Evolutionary conservation across 1,139 yeast species (phyloP).

Genomic region (Maudiozyma humilis): DNA sequence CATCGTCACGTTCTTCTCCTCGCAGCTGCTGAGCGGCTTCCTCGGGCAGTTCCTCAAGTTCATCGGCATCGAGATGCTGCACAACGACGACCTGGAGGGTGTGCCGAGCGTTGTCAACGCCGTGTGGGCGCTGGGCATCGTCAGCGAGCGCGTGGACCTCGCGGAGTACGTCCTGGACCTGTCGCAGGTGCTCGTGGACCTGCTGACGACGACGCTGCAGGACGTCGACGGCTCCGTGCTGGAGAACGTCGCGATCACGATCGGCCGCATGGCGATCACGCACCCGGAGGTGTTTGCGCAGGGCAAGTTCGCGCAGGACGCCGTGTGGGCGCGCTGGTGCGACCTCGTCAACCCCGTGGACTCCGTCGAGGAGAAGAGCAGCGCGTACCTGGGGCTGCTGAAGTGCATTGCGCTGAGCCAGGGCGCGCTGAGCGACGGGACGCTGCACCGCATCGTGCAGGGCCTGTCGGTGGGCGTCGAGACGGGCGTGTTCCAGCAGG

Average conservation of each 20-base stretch:
- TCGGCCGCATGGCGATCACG: conserved; percentile 77
- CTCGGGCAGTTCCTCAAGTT: conserved; percentile 50
- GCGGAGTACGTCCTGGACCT: conserved; percentile 56
- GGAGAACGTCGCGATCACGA: conserved; percentile 86
- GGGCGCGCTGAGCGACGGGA: conserved; percentile 16
- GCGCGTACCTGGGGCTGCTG: conserved; percentile 30
- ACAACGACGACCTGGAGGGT: conserved; percentile 34
- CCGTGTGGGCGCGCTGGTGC: conserved; percentile 27
- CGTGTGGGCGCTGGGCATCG: conserved; percentile 88
- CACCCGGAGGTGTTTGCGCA: conserved; percentile 55
- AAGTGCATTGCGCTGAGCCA: conserved; percentile 23
- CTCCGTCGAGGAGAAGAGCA: conserved; percentile 30
- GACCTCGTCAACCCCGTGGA: conserved; percentile 21
- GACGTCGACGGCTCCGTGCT: conserved; percentile 42
- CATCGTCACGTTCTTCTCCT: conserved; percentile 50
- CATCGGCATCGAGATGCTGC: conserved; percentile 56
- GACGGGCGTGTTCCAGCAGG: conserved; percentile 22
- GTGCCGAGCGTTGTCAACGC: conserved; percentile 77
- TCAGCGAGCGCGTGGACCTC: conserved; percentile 56
- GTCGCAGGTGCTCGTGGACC: conserved; percentile 54
- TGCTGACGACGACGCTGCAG: conserved; percentile 46
- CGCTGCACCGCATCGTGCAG: conserved; percentile 20
- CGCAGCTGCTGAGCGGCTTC: conserved; percentile 31
- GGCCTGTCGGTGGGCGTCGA: conserved; percentile 27
- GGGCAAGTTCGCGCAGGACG: conserved; percentile 25